A percentile compares a stretch with the other conserved stretches of the same genome.
phyloP scores from a whole-genome alignment of 176 grass and related monocot species.

The Typha latifolia region DNA sequence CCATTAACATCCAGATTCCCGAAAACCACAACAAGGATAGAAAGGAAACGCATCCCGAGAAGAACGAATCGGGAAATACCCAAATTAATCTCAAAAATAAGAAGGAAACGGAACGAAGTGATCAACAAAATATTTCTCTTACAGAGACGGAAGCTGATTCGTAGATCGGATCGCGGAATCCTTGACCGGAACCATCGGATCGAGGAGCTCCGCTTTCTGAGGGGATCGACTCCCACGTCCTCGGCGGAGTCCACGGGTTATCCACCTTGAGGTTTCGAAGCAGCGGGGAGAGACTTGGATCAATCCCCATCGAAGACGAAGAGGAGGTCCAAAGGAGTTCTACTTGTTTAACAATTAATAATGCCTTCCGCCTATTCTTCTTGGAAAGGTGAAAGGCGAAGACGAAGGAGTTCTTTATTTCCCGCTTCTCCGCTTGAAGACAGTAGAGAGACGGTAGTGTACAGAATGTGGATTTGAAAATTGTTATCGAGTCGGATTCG shows the following conservation, averaged over 20 bases:
- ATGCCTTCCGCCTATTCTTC: not conserved
- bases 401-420: not conserved
- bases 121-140: constrained; percentile 17
- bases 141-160: constrained; percentile 55
- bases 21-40: too few relatives aligned
- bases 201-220: constrained; percentile 24
- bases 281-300: constrained; percentile 56
- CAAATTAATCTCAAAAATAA: constrained; percentile 11
- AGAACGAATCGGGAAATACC: not conserved
- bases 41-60: not conserved
- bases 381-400: not conserved
- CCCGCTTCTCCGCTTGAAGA: not conserved
- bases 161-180: constrained; percentile 38
- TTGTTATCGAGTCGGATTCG: too few relatives aligned
- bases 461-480: too few relatives aligned
- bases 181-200: constrained; percentile 6
- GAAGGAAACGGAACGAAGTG: not conserved
- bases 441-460: not conserved
- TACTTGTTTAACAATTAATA: constrained; percentile 32
- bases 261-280: constrained; percentile 52
- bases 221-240: constrained; percentile 53
- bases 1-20: not conserved
- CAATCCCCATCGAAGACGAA: constrained; percentile 48
- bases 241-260: constrained; percentile 38
- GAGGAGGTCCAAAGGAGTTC: not conserved